phyloP scores from a whole-genome alignment of 192 early-diverging fungal genomes.

The Coemansia sp. region DNA sequence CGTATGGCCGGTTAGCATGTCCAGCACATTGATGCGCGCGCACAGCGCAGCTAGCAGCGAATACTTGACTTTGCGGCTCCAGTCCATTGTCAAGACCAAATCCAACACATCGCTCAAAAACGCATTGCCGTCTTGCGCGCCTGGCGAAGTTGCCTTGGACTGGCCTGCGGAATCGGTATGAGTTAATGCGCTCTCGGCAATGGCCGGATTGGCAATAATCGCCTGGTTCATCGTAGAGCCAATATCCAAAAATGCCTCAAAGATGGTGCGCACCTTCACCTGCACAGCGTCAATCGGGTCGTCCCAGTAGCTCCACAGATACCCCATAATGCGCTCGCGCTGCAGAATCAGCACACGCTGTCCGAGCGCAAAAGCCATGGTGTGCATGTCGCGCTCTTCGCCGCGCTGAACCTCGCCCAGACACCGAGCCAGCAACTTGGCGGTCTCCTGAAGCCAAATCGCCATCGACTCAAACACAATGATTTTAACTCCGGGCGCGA shows the following conservation, averaged over 20 bases:
- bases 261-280: slow-evolving; percentile 66
- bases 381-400: slow-evolving; percentile 1
- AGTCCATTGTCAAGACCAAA: slow-evolving; percentile 70
- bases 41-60: slow-evolving; percentile 65
- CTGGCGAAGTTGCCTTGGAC: neutral
- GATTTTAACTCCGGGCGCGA: slow-evolving; percentile 65
- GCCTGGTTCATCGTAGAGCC: slow-evolving; percentile 45
- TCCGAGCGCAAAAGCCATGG: slow-evolving; percentile 35
- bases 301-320: slow-evolving; percentile 82
- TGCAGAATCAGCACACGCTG: slow-evolving; percentile 47
- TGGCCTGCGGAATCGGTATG: neutral
- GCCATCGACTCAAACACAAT: slow-evolving; percentile 74
- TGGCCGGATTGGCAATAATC: slow-evolving; percentile 7
- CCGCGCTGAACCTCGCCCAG: slow-evolving; percentile 4
- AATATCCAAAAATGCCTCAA: slow-evolving; percentile 68
- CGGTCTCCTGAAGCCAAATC: slow-evolving; percentile 63
- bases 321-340: slow-evolving; percentile 62
- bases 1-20: slow-evolving; percentile 56
- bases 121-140: slow-evolving; percentile 13
- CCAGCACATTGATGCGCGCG: slow-evolving; percentile 44
- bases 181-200: neutral
- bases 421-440: slow-evolving; percentile 41
- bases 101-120: slow-evolving; percentile 62
- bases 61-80: slow-evolving; percentile 81
- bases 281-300: slow-evolving; percentile 82